These are phyloP conservation scores for Kurtzmaniella natalensis DNA, from an alignment of 1,139 yeast species.

Conservation along the genomic window DNA sequence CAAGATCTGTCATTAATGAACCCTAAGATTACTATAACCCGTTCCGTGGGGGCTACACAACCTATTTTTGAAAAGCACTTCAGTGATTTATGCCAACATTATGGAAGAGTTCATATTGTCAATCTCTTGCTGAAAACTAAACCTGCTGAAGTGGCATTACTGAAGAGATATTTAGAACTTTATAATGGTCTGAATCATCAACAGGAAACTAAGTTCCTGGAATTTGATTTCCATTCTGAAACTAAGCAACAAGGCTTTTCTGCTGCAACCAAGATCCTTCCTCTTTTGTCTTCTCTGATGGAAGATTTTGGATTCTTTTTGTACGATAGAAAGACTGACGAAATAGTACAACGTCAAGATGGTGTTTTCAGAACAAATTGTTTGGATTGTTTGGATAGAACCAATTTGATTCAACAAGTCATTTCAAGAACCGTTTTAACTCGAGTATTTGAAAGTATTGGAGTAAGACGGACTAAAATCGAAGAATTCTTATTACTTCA, in stretches of 20 bases:
- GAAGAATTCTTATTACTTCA: slow-evolving; percentile 62
- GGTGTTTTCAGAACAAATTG: slow-evolving; percentile 94
- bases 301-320: slow-evolving; percentile 79
- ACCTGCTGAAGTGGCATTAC: slow-evolving; percentile 69
- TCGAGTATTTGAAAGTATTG: slow-evolving; percentile 46
- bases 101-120: slow-evolving; percentile 83
- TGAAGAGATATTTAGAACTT: slow-evolving; percentile 62
- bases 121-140: slow-evolving; percentile 74
- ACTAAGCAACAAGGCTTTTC: slow-evolving; percentile 75
- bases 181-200: slow-evolving; percentile 36
- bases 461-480: slow-evolving; percentile 16
- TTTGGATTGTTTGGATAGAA: slow-evolving; percentile 90
- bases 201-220: slow-evolving; percentile 59
- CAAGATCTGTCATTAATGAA: slow-evolving; percentile 84
- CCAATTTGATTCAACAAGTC: slow-evolving; percentile 89
- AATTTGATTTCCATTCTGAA: slow-evolving; percentile 92
- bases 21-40: slow-evolving; percentile 81
- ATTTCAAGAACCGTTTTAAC: slow-evolving; percentile 59
- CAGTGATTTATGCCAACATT: slow-evolving; percentile 59
- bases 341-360: slow-evolving; percentile 65
- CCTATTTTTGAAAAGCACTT: slow-evolving; percentile 86
- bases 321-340: slow-evolving; percentile 47
- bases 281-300: slow-evolving; percentile 58
- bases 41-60: slow-evolving; percentile 89
- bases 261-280: slow-evolving; percentile 70